Evolutionary conservation across 768 basidiomycete genomes (phyloP).

Genomic region (Cubamyces lactineus): DNA sequence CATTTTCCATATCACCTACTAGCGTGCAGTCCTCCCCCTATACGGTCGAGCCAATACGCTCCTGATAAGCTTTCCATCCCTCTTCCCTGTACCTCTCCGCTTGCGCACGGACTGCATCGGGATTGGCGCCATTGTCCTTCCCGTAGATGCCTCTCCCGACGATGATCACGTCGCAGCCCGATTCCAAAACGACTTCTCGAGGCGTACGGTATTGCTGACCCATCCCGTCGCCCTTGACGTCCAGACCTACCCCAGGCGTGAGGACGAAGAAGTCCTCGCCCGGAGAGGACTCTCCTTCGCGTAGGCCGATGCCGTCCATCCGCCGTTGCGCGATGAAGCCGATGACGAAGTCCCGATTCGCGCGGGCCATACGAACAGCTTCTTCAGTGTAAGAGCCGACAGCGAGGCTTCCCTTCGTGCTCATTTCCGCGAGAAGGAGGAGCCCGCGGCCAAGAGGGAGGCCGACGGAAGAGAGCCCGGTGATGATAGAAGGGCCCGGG

Average conservation of each 20-base stretch:
- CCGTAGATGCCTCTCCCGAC: slow-evolving; percentile 96
- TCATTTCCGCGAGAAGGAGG: slow-evolving; percentile 95
- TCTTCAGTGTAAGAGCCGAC: slow-evolving; percentile 81
- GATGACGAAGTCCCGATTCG: slow-evolving; percentile 84
- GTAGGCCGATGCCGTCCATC: slow-evolving; percentile 67
- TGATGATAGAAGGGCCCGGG: slow-evolving; percentile 92
- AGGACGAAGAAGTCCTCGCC: slow-evolving; percentile 87
- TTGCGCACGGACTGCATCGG: slow-evolving; percentile 59
- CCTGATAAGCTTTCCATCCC: slow-evolving; percentile 87
- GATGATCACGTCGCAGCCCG: slow-evolving; percentile 94
- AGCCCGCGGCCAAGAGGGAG: slow-evolving; percentile 83
- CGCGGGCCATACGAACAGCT: slow-evolving; percentile 86
- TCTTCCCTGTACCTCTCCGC: slow-evolving; percentile 84
- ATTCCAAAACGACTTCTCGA: slow-evolving; percentile 73
- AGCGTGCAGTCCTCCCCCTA: background rate
- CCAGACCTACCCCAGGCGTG: slow-evolving; percentile 91
- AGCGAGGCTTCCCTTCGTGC: slow-evolving; percentile 84
- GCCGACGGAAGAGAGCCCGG: slow-evolving; percentile 88
- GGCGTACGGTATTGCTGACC: slow-evolving; percentile 97
- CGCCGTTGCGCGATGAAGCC: slow-evolving; percentile 93
- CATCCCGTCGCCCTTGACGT: slow-evolving; percentile 66
- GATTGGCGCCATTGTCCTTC: slow-evolving; percentile 47
- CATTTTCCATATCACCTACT: background rate
- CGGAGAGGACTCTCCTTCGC: slow-evolving; percentile 28
- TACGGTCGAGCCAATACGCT: slow-evolving; percentile 14